A percentile compares a stretch with the other conserved stretches of the same genome.
These are phyloP conservation scores for Pseudogymnoascus sp. DNA, from an alignment of 2,329 filamentous ascomycete genomes.

Conservation along the genomic window DNA sequence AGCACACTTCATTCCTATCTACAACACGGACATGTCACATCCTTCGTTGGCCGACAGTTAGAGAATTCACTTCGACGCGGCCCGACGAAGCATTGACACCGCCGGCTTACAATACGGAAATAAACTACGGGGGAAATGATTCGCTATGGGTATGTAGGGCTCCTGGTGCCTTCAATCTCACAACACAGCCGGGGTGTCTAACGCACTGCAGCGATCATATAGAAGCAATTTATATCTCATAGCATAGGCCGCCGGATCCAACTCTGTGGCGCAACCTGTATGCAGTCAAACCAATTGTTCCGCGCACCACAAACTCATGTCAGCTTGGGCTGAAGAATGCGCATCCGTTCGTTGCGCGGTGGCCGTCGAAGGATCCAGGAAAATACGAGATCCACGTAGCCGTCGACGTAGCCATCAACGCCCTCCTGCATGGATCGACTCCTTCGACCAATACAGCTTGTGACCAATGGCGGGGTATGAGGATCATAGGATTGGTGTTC, in stretches of 20 bases:
- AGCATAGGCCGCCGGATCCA: neutral
- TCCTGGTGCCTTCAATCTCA: neutral
- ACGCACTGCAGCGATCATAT: neutral
- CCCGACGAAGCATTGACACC: neutral
- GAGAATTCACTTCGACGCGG: neutral
- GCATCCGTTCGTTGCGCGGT: neutral
- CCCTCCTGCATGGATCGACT: neutral
- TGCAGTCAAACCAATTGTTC: neutral
- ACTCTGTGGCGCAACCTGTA: neutral
- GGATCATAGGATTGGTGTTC: neutral
- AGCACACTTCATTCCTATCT: neutral
- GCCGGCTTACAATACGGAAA: neutral
- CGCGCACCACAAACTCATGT: neutral
- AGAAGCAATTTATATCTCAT: neutral
- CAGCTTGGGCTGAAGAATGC: neutral
- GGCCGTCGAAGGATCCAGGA: neutral
- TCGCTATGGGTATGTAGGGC: neutral
- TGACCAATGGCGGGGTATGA: neutral
- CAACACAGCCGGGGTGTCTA: neutral
- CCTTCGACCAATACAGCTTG: neutral
- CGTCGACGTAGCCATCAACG: neutral
- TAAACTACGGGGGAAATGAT: neutral
- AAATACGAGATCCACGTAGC: neutral
- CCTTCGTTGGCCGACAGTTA: neutral
- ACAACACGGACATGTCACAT: neutral